Conservation (phyloP, 192 early-diverging fungal species). For the Rhizophagus sp. region DNA sequence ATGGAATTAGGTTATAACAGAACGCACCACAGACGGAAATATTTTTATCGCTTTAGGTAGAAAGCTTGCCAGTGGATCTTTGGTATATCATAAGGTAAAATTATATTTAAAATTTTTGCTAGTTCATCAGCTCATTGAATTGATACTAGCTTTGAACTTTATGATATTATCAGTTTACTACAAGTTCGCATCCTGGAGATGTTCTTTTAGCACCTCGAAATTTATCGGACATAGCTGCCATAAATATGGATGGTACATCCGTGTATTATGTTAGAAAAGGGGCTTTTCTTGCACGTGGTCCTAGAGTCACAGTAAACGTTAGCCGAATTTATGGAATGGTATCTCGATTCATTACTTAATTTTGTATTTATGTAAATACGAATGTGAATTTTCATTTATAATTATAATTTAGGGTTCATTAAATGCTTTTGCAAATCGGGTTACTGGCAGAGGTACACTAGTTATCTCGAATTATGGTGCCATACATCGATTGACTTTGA, state of each 20-base stretch:
- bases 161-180: constrained; percentile 53
- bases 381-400: neutral
- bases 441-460: constrained; percentile 65
- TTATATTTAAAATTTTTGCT: neutral
- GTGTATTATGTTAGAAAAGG: constrained; percentile 66
- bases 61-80: constrained; percentile 35
- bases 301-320: constrained; percentile 54
- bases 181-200: constrained; percentile 56
- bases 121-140: neutral
- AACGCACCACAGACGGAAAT: constrained; percentile 36
- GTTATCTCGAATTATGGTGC: constrained; percentile 69
- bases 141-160: neutral
- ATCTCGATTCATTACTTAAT: constrained; percentile 12
- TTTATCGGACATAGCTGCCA: constrained; percentile 64
- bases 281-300: constrained; percentile 60
- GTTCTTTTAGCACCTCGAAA: constrained; percentile 63
- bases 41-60: constrained; percentile 35
- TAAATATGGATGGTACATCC: constrained; percentile 54
- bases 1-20: constrained; percentile 30
- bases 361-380: neutral
- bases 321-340: constrained; percentile 43
- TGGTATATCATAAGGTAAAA: constrained; percentile 47
- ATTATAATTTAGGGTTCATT: constrained; percentile 47
- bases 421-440: constrained; percentile 60
- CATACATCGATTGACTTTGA: constrained; percentile 65